Conservation (phyloP, 176 grass and related monocot genomes). For the Leersia perrieri region DNA sequence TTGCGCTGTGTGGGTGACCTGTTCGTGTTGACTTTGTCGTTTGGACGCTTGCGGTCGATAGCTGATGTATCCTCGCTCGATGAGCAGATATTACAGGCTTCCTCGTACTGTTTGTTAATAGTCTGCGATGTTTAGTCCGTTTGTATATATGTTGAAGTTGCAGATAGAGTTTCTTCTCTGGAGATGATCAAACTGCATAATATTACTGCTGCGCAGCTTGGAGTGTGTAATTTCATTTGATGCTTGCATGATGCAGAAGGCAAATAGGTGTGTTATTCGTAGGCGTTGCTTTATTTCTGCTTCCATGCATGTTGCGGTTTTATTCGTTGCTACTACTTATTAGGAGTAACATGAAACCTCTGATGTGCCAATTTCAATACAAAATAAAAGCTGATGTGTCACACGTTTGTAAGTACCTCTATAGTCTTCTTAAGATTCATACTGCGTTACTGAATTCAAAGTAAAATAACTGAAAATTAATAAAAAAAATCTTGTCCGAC, state of each 20-base stretch:
- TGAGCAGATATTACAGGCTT: neutral
- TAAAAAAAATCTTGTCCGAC: too few species aligned
- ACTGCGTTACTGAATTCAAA: neutral
- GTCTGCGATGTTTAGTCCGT: neutral
- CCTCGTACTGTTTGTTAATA: neutral
- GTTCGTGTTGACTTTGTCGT: neutral
- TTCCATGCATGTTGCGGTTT: neutral
- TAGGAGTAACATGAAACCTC: neutral
- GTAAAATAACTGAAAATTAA: neutral
- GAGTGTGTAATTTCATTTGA: neutral
- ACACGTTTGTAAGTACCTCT: neutral
- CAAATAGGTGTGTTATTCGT: neutral
- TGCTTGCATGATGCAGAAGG: neutral
- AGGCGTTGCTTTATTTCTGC: too few species aligned
- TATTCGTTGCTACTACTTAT: too few species aligned
- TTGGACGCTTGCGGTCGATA: neutral
- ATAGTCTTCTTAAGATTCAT: neutral
- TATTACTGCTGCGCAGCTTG: neutral
- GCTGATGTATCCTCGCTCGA: neutral
- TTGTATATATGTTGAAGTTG: neutral
- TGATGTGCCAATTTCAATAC: too few species aligned
- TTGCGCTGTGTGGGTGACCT: neutral
- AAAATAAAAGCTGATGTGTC: too few species aligned
- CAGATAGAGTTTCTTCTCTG: neutral
- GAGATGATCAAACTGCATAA: neutral